Base-by-base conservation (phyloP, 75 land plant genomes). In the Picea glauca region DNA sequence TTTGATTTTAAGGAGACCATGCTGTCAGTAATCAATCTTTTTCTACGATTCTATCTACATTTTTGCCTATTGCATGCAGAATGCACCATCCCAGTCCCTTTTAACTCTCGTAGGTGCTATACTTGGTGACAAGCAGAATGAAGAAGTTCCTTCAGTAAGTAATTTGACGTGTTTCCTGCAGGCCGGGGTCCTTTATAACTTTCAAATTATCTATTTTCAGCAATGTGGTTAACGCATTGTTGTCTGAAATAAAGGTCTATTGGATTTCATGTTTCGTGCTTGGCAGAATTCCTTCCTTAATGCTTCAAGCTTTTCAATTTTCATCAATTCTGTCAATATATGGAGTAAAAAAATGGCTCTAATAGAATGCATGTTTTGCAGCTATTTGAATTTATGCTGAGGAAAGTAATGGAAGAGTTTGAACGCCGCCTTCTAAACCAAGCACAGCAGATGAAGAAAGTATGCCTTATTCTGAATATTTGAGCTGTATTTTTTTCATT, bases 351-450 rank as follows among this genome's bases (percentile, higher is more conserved):
- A 33, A 66, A 66, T 70, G 73, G 12, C 21, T 33, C 54, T 70
- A 40, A 43, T 70, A 18, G 54, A 1, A 20, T 70, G 23, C 2
- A 70, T 59, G 31, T n/a, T 75, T n/a, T 78, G 18, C 88, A 96
- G 99, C 88, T 96, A 21, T 90, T 96, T 63, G 99, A 91, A 58
- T 89, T 88, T 73, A 84, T 96, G 78, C 79, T 96, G 83, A 89
- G 91, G 72, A 96, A 90, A 87, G 88, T 94, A 35, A 92, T 94
- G 76, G 94, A 94, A 81, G 99, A 94, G 84, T 92, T 96, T 83
- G 99, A 94, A 80, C 88, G 93, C 23, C 94, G 97, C 58, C 90
- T 96, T 79, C 85, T 90, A 66, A 86, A 86, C 77, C 96, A 94
- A 84, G 91, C 88, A 72, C 91, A 91, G 20, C 98, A 94, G 68